These are phyloP conservation scores for Rhizophora mangle DNA, from an alignment of 345 rosid species.

Conservation along the genomic window DNA sequence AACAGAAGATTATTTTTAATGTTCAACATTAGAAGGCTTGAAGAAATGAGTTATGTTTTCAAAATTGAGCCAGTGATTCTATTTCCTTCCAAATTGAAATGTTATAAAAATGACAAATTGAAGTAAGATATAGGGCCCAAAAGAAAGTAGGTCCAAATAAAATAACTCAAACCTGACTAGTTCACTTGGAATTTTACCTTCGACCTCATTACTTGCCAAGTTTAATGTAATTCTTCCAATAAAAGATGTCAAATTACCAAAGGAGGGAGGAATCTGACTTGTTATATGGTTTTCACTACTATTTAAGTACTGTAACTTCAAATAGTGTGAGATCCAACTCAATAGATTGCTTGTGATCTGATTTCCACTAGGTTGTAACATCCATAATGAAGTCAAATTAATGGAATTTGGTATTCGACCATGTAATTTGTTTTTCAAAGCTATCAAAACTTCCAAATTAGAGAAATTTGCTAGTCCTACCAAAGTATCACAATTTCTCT, in stretches of 20 bases:
- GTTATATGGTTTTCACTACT: neutral
- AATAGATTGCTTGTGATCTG: too few species aligned
- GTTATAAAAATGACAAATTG: accelerated
- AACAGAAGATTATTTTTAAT: neutral
- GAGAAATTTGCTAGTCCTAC: too few species aligned
- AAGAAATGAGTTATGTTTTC: neutral
- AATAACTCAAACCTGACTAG: neutral
- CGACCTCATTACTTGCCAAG: too few species aligned
- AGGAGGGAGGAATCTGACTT: neutral
- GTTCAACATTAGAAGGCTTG: neutral
- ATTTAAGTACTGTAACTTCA: neutral
- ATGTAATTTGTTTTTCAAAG: too few species aligned
- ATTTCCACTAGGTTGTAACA: too few species aligned
- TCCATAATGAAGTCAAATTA: too few species aligned
- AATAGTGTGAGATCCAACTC: too few species aligned
- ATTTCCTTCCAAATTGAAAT: neutral
- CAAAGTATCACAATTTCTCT: too few species aligned
- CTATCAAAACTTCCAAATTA: too few species aligned
- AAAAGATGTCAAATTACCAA: too few species aligned
- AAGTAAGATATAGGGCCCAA: neutral
- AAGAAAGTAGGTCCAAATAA: neutral
- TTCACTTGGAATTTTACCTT: neutral
- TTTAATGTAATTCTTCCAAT: too few species aligned
- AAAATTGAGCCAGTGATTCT: neutral
- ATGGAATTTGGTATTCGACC: too few species aligned